These are phyloP conservation scores for Scenedesmus sp. DNA, from an alignment of 163 green algal species.

Conservation along the genomic window DNA sequence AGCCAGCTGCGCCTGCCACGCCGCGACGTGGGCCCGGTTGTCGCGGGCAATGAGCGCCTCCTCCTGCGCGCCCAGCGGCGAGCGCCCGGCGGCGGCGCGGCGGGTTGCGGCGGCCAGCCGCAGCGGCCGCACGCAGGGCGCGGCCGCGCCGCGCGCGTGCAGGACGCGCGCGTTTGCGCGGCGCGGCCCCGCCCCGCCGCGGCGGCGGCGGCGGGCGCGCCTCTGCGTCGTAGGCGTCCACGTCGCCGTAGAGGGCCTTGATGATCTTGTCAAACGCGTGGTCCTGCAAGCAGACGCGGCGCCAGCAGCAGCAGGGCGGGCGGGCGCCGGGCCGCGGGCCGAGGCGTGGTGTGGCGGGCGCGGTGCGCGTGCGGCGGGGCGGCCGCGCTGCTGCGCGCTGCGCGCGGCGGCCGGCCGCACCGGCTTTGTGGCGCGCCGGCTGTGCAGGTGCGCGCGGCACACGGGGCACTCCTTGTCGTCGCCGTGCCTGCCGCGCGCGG, in stretches of 20 bases:
- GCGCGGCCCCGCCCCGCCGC: too few species aligned
- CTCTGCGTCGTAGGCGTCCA: conserved; percentile 35
- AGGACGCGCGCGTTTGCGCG: not conserved
- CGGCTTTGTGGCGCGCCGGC: conserved; percentile 46
- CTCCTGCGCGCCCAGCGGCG: conserved; percentile 10
- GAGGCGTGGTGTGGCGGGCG: too few species aligned
- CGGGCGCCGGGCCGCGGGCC: too few species aligned
- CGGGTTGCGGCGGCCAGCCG: not conserved
- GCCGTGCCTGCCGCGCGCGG: conserved; percentile 37
- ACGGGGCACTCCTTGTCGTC: conserved; percentile 55
- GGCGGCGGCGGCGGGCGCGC: too few species aligned
- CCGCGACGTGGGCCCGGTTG: conserved; percentile 28
- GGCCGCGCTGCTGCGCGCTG: not conserved
- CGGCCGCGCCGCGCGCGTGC: not conserved
- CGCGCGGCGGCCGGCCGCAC: not conserved
- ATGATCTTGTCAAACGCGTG: conserved; percentile 41
- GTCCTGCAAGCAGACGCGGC: conserved; percentile 14
- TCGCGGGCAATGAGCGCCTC: conserved; percentile 16
- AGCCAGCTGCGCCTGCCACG: conserved; percentile 37
- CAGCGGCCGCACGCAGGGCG: not conserved
- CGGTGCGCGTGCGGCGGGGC: not conserved
- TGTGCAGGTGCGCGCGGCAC: conserved; percentile 53
- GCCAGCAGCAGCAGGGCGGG: not conserved
- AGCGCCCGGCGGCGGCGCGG: not conserved
- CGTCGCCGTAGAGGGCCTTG: conserved; percentile 26